Evolutionary conservation across 805 yeast species (phyloP), one percentile per base, ranked within the genome.

Genomic region (Yamadazyma sp.): DNA sequence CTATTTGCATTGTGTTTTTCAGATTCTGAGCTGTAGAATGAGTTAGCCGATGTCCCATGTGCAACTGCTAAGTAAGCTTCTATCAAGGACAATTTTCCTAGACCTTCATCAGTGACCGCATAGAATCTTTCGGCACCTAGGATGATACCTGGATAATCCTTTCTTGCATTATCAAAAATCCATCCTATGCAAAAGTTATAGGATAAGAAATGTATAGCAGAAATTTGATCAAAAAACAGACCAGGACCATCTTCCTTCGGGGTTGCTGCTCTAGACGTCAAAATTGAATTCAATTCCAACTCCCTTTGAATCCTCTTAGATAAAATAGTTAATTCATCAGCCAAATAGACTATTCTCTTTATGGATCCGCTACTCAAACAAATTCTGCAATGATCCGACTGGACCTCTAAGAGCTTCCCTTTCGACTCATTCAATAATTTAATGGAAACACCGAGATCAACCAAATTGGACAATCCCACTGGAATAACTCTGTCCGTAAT

Each of bases 141-240:
- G 24, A 84, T 79, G n/a, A 86, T 50, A 8, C 96, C 96, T 0
- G 87, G 87, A 35, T 63, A 68, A 20, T 58, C 62, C 15, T 68
- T 69, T n/a, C 39, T 27, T 1, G 55, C 52, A 4, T 55, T 55
- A n/a, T 74, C 79, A 51, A 82, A 83, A 4, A 83, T 53, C 88
- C 95, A 86, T 0, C 96, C 95, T 22, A 83, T 40, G 42, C 94
- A 83, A 40, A 84, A 66, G 43, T 82, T 75, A 45, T 79, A 73
- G 0, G 86, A 75, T 5, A 79, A 53, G 16, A 82, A 65, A 31
- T 76, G 82, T 20, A 82, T 60, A 0, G 86, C 66, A 30, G 68
- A 70, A 42, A 69, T 63, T 28, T 27, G 33, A 12, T 7, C 24
- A 6, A 28, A 22, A 19, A 18, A 18, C 23, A 15, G 8, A 23